Evolutionary conservation across 768 basidiomycete genomes (phyloP).

Genomic region (Russula virescens): DNA sequence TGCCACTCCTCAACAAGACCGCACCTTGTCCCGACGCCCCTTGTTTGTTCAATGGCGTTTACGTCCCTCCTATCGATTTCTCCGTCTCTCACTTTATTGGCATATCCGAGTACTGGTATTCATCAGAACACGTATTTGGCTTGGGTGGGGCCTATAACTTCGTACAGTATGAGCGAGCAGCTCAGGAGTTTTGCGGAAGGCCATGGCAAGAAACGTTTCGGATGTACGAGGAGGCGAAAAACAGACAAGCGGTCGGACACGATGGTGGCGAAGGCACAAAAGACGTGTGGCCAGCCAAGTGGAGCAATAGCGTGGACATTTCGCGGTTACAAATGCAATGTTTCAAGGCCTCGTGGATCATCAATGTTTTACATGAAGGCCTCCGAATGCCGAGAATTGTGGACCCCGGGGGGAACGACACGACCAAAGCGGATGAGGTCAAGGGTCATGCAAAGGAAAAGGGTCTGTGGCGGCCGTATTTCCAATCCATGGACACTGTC

Average conservation of each 20-base stretch:
- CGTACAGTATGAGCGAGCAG: constrained; percentile 92
- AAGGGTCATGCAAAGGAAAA: constrained; percentile 73
- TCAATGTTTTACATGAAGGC: constrained; percentile 93
- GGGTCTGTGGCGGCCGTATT: constrained; percentile 74
- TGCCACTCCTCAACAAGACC: constrained; percentile 77
- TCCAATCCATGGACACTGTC: constrained; percentile 91
- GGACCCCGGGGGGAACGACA: constrained; percentile 75
- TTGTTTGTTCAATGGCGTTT: constrained; percentile 91
- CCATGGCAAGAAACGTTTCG: constrained; percentile 72
- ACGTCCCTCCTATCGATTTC: constrained; percentile 93
- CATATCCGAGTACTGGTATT: constrained; percentile 99
- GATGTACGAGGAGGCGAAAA: constrained; percentile 53
- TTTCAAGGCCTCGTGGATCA: constrained; percentile 99
- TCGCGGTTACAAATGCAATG: constrained; percentile 94
- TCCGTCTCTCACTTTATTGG: constrained; percentile 91
- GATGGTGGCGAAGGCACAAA: constrained; percentile 56
- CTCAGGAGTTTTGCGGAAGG: constrained; percentile 73
- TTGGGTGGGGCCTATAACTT: constrained; percentile 95
- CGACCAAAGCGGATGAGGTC: constrained; percentile 64
- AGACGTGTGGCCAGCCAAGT: constrained; percentile 58
- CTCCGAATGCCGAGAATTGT: constrained; percentile 90
- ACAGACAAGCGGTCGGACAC: constrained; percentile 45
- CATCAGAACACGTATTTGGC: constrained; percentile 93
- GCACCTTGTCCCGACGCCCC: constrained; percentile 77
- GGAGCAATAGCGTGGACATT: constrained; percentile 72